Evolutionary conservation across 2,329 filamentous ascomycete genomes (phyloP).

Genomic region (Aspergillus thermomutatus): DNA sequence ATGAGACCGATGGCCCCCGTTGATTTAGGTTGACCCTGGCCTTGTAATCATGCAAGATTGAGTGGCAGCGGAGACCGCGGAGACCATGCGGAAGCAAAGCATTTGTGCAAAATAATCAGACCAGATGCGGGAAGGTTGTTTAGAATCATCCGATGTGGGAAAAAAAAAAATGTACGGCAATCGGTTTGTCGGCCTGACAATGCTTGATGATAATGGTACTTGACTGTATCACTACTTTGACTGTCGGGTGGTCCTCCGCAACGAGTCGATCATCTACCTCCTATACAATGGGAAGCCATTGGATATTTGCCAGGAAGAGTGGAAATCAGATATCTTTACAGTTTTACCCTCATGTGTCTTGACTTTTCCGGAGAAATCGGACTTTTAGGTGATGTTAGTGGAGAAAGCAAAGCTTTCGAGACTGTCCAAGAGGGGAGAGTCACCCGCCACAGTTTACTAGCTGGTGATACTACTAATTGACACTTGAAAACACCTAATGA

Average conservation of each 20-base stretch:
- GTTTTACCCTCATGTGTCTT: background rate
- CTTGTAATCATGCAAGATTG: no score
- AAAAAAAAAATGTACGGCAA: no score
- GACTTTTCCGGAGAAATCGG: background rate
- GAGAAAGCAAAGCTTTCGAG: background rate
- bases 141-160: no score
- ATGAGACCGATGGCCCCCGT: no score
- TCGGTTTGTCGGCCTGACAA: no score
- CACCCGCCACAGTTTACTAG: constrained; percentile 4
- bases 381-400: background rate
- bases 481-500: background rate
- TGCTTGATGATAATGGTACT: background rate
- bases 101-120: no score
- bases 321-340: background rate
- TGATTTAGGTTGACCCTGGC: no score
- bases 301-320: background rate
- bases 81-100: no score
- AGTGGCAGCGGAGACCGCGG: no score
- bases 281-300: no score
- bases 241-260: background rate
- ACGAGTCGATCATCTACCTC: background rate
- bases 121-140: no score
- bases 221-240: background rate
- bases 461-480: constrained; percentile 12
- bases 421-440: background rate